Evolutionary conservation across 176 grass and related monocot species (phyloP), one percentile per base, ranked within the genome.

Genomic region (Puya raimondii): DNA sequence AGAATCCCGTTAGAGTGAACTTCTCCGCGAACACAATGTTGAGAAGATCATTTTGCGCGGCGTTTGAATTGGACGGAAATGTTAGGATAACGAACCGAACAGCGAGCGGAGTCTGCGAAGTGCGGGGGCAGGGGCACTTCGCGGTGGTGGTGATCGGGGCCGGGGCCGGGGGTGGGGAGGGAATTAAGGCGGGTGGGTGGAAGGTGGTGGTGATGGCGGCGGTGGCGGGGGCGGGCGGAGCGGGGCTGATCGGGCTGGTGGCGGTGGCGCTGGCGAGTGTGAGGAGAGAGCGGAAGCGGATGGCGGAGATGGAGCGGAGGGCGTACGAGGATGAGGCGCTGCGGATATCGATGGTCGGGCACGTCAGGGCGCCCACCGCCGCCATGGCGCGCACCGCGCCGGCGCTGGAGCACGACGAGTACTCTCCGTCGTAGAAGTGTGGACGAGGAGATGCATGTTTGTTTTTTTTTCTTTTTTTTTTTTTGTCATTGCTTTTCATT

Each of bases 271-370:
- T 93, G 81, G 51, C 81, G 47, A 84, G 79, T 48, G 70, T 89
- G 52, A 85, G 80, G 75, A 81, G 89, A 42, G 84, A 77, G 72
- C 90, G 70, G 80, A 70, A 76, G 23, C 75, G 75, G 72, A 65
- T 87, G 71, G 93, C 68, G 42, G 93, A 90, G 50, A 85, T 97
- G 94, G 94, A 90, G 71, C 73, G 80, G 67, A 85, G 84, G 50
- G 86, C 86, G 49, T 93, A 97, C 76, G 94, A 92, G 85, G 93
- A 90, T 64, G 94, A 92, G 73, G 86, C 89, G 52, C 65, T 97
- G 74, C 82, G 76, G 70, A 70, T 97, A 76, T 92, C 89, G 73
- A 97, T 93, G 84, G 94, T 97, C 61, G 94, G 94, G 0, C 94
- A 97, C 54, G 82, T 97, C 58, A 77, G 94, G 59, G 89, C 94